Conservation (phyloP, 352 stramenopile genomes). For the Pythium scleroteichum region DNA sequence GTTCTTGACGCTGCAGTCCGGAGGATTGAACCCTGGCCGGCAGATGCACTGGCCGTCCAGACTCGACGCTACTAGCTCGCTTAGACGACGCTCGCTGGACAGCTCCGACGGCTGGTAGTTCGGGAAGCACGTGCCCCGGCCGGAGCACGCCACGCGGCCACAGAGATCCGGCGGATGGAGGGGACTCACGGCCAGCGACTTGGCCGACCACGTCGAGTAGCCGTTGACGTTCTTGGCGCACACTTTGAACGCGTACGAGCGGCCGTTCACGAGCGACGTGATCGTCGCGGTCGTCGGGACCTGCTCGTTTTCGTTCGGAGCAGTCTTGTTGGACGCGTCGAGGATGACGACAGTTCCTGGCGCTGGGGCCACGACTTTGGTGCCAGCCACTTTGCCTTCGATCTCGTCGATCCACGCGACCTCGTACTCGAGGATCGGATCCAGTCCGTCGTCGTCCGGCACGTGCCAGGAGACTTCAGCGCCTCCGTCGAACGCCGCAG, state of each 20-base stretch:
- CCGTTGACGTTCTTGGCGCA: slow-evolving; percentile 63
- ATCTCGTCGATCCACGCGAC: slow-evolving; percentile 63
- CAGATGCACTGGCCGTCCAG: slow-evolving; percentile 56
- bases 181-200: slow-evolving; percentile 67
- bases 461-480: slow-evolving; percentile 64
- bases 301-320: slow-evolving; percentile 8
- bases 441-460: slow-evolving; percentile 62
- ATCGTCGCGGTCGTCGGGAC: slow-evolving; percentile 47
- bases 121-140: slow-evolving; percentile 68
- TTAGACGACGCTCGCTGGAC: not conserved
- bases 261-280: slow-evolving; percentile 51
- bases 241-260: slow-evolving; percentile 73
- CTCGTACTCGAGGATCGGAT: slow-evolving; percentile 62
- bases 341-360: slow-evolving; percentile 25
- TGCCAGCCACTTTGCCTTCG: slow-evolving; percentile 40
- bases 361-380: slow-evolving; percentile 36
- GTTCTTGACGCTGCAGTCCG: slow-evolving; percentile 65
- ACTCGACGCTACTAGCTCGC: not conserved
- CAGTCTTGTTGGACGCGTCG: not conserved
- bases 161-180: slow-evolving; percentile 75
- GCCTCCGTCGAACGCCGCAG: slow-evolving; percentile 49
- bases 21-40: slow-evolving; percentile 54
- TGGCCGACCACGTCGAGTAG: slow-evolving; percentile 69
- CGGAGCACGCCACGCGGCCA: slow-evolving; percentile 55
- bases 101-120: slow-evolving; percentile 39